Conservation (phyloP, 2,329 filamentous ascomycete species). For the Xylariales sp. region DNA sequence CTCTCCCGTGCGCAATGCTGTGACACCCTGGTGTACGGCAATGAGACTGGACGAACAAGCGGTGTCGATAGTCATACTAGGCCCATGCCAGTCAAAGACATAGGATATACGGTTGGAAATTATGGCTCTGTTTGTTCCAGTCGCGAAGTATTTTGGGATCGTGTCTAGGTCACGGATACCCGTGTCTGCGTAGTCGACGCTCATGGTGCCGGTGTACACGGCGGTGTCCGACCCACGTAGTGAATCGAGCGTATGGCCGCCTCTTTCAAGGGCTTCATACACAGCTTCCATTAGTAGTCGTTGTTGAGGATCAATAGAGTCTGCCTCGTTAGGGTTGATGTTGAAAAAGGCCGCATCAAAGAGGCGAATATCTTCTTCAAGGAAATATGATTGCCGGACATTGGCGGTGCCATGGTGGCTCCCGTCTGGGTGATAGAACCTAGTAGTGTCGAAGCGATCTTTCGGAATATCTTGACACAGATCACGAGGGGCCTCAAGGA, state of each 20-base stretch:
- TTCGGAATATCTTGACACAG: conserved; percentile 43
- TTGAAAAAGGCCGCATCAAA: conserved; percentile 52
- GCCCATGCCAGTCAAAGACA: conserved; percentile 54
- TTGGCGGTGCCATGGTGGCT: conserved; percentile 51
- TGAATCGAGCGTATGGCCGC: conserved; percentile 14
- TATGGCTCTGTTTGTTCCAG: conserved; percentile 51
- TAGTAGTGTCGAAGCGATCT: conserved; percentile 50
- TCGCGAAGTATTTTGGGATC: conserved; percentile 37
- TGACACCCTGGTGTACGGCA: conserved; percentile 50
- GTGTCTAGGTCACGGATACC: conserved; percentile 32
- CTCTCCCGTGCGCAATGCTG: conserved; percentile 46
- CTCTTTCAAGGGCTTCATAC: conserved; percentile 28
- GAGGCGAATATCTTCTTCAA: conserved; percentile 50
- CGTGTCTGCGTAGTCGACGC: conserved; percentile 32
- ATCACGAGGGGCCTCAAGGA: conserved; percentile 31
- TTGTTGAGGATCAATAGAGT: conserved; percentile 44
- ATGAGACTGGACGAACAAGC: conserved; percentile 58
- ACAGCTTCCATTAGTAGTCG: conserved; percentile 32
- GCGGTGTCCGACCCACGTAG: conserved; percentile 21
- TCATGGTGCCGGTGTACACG: conserved; percentile 25
- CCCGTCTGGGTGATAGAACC: conserved; percentile 52
- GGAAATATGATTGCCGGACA: conserved; percentile 49
- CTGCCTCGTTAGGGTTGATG: conserved; percentile 36
- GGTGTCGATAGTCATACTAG: conserved; percentile 58
- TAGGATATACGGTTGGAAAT: conserved; percentile 46